Percentiles rank a stretch among this genome's conserved stretches.
Conservation (phyloP, 2,329 filamentous ascomycete species). For the Lithohypha guttulata region DNA sequence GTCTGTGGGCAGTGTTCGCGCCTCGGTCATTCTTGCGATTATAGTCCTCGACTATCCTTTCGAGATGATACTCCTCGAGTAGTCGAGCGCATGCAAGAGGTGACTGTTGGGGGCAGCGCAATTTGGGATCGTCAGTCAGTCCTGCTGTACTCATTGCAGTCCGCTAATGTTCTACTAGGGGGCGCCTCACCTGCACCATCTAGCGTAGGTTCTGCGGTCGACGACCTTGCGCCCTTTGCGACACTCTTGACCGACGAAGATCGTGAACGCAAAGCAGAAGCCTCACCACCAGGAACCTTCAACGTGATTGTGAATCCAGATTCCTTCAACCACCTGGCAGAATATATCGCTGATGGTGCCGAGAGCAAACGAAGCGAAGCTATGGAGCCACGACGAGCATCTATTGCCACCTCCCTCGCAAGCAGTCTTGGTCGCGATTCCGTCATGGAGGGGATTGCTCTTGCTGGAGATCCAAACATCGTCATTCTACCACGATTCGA, state of each 20-base stretch:
- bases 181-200: conserved; percentile 23
- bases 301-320: conserved; percentile 44
- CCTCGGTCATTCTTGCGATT: conserved; percentile 47
- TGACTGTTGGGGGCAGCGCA: conserved; percentile 40
- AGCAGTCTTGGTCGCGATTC: conserved; percentile 25
- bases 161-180: not conserved
- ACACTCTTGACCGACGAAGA: conserved; percentile 46
- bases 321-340: conserved; percentile 43
- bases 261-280: conserved; percentile 45
- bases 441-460: conserved; percentile 15
- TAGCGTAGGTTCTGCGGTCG: conserved; percentile 26
- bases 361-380: conserved; percentile 23
- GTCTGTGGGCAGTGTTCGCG: conserved; percentile 47
- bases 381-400: conserved; percentile 21
- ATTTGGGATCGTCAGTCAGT: conserved; percentile 51
- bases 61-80: conserved; percentile 43
- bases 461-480: conserved; percentile 35
- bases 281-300: conserved; percentile 43
- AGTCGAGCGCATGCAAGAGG: conserved; percentile 41
- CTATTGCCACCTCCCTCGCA: conserved; percentile 23
- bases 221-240: conserved; percentile 45
- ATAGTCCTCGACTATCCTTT: conserved; percentile 46
- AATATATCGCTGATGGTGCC: conserved; percentile 34
- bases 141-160: no score
- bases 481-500: conserved; percentile 43